These are phyloP conservation scores for Blastobotrys terrestris DNA, from an alignment of 805 yeast species.

Conservation along the genomic window DNA sequence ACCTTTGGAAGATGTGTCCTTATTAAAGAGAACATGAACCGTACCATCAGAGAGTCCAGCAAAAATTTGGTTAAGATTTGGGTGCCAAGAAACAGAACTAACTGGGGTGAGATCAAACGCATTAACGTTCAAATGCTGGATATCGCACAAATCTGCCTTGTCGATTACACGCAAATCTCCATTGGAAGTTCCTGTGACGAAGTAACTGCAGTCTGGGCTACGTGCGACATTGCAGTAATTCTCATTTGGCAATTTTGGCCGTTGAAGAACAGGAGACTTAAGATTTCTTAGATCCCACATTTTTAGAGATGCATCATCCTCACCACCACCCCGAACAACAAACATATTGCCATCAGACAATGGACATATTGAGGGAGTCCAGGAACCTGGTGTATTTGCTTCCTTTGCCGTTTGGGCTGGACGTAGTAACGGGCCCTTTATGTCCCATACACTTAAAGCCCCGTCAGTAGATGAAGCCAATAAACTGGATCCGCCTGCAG, in stretches of 20 bases:
- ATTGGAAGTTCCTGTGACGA: conserved; percentile 23
- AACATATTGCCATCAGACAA: conserved; percentile 7
- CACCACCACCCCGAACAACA: background rate
- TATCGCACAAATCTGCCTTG: conserved; percentile 24
- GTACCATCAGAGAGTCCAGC: conserved; percentile 27
- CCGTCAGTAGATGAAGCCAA: conserved; percentile 22
- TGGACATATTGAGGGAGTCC: conserved; percentile 13
- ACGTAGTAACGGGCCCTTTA: conserved; percentile 23
- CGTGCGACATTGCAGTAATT: conserved; percentile 16
- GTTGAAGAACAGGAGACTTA: conserved; percentile 18
- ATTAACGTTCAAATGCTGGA: conserved; percentile 14
- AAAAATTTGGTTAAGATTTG: conserved; percentile 27
- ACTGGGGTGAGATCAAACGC: conserved; percentile 7
- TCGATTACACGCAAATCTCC: conserved; percentile 24
- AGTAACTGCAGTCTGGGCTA: conserved; percentile 24
- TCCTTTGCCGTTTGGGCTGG: conserved; percentile 19
- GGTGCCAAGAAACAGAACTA: conserved; percentile 24
- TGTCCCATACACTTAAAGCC: conserved; percentile 22
- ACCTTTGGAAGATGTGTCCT: conserved; percentile 25
- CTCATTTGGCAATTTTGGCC: conserved; percentile 12
- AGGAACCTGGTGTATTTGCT: conserved; percentile 21
- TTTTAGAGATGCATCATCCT: background rate
- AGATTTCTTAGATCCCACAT: conserved; percentile 28
- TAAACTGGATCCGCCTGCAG: conserved; percentile 17
- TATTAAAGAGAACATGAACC: conserved; percentile 25